Evolutionary conservation across 768 basidiomycete genomes (phyloP).

Genomic region (Coprinopsis cinerea): DNA sequence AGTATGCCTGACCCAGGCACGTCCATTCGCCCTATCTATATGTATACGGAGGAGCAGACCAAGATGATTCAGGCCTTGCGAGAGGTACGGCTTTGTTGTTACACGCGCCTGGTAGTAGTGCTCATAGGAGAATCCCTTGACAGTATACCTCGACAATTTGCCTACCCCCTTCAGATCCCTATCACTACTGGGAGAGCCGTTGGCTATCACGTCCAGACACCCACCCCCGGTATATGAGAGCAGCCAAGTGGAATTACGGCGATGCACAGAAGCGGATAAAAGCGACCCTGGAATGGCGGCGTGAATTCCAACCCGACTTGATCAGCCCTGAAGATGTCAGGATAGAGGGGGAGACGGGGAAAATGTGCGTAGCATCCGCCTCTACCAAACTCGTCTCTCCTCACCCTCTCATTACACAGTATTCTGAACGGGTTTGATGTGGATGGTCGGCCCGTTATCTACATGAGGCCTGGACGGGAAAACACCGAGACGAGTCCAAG

Average conservation of each 20-base stretch:
- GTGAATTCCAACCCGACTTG: conserved; percentile 80
- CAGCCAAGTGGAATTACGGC: conserved; percentile 75
- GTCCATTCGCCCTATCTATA: conserved; percentile 45
- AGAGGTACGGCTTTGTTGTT: conserved; percentile 39
- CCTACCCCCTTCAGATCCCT: conserved; percentile 63
- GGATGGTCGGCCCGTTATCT: conserved; percentile 82
- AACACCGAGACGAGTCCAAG: conserved; percentile 75
- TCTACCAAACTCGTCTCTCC: not conserved
- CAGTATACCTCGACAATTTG: conserved; percentile 65
- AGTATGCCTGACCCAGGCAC: conserved; percentile 51
- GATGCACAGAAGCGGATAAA: conserved; percentile 77
- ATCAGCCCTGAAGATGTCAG: conserved; percentile 77
- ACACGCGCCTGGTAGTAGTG: not conserved
- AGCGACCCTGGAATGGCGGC: conserved; percentile 76
- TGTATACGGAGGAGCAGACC: conserved; percentile 60
- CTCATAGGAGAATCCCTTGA: not conserved
- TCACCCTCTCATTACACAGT: conserved; percentile 28
- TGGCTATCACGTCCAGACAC: conserved; percentile 71
- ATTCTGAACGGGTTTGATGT: conserved; percentile 81
- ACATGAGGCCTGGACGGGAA: conserved; percentile 84
- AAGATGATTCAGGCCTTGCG: conserved; percentile 53
- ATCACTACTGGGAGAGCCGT: conserved; percentile 69
- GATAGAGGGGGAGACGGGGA: conserved; percentile 78
- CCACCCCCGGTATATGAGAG: conserved; percentile 73
- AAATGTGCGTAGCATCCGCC: conserved; percentile 55